A percentile compares a stretch with the other conserved stretches of the same genome.
phyloP scores from a whole-genome alignment of 2,329 filamentous ascomycete species.

The Pyricularia pennisetigena region DNA sequence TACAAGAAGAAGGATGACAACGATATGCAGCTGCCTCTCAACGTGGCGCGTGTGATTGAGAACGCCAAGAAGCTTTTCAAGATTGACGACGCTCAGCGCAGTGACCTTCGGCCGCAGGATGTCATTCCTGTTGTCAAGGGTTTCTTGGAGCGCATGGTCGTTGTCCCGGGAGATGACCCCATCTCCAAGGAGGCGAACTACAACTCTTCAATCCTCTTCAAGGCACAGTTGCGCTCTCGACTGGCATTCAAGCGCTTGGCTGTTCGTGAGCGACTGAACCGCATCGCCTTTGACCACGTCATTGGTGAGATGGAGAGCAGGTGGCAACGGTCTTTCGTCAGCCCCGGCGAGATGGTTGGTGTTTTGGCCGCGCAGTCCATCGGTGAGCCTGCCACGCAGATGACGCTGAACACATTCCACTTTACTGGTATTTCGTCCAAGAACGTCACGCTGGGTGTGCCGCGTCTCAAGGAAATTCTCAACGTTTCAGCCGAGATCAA shows the following conservation, averaged over 20 bases:
- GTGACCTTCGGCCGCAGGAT: constrained; percentile 80
- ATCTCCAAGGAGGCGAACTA: constrained; percentile 80
- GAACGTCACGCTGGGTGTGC: constrained; percentile 85
- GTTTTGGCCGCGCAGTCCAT: constrained; percentile 97
- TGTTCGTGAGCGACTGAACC: constrained; percentile 75
- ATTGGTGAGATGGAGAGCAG: constrained; percentile 83
- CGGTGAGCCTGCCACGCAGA: constrained; percentile 96
- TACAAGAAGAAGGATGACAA: constrained; percentile 65
- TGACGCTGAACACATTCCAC: constrained; percentile 99
- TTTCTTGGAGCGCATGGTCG: constrained; percentile 66
- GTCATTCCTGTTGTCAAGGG: constrained; percentile 72
- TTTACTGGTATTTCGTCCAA: constrained; percentile 99
- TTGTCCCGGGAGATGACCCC: constrained; percentile 76
- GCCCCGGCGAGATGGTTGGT: constrained; percentile 97
- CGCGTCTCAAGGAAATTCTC: constrained; percentile 97
- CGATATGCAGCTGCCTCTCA: constrained; percentile 84
- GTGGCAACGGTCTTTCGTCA: constrained; percentile 77
- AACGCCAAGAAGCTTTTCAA: constrained; percentile 85
- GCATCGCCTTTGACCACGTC: constrained; percentile 85
- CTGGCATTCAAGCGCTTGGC: constrained; percentile 91
- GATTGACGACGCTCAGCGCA: constrained; percentile 75
- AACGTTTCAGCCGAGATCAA: constrained; percentile 98
- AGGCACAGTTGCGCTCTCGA: constrained; percentile 79
- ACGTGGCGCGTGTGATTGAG: constrained; percentile 83
- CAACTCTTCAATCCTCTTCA: constrained; percentile 86